A percentile compares a stretch with the other conserved stretches of the same genome.
phyloP scores from a whole-genome alignment of 768 basidiomycete genomes.

The Trametes punicea region DNA sequence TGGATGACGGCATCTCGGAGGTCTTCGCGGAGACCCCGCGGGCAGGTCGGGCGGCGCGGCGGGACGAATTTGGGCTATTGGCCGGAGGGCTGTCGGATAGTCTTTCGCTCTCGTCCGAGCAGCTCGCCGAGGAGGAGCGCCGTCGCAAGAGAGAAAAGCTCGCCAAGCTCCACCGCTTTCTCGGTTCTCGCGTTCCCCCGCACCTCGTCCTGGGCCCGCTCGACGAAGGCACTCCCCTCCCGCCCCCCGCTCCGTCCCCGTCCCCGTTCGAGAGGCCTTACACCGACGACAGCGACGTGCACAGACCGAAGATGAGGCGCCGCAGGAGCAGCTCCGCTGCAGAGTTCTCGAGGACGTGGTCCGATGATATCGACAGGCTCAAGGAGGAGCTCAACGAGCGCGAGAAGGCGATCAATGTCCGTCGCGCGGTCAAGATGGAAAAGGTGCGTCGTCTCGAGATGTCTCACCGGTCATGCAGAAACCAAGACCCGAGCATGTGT shows the following conservation, averaged over 20 bases:
- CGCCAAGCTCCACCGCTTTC: conserved; percentile 79
- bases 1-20: conserved; percentile 32
- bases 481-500: conserved; percentile 2
- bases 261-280: conserved; percentile 23
- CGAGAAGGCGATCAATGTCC: conserved; percentile 79
- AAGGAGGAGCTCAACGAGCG: conserved; percentile 67
- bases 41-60: conserved; percentile 20
- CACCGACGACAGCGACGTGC: conserved; percentile 26
- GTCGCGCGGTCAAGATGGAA: conserved; percentile 84
- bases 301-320: conserved; percentile 43
- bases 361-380: conserved; percentile 55
- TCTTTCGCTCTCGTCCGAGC: conserved; percentile 39
- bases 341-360: conserved; percentile 46
- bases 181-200: conserved; percentile 76
- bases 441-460: conserved; percentile 47
- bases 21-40: conserved; percentile 33
- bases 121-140: conserved; percentile 57
- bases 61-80: conserved; percentile 34
- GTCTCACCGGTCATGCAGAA: not conserved
- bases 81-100: conserved; percentile 47
- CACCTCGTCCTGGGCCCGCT: conserved; percentile 58
- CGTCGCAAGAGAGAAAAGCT: conserved; percentile 71
- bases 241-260: conserved; percentile 26
- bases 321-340: conserved; percentile 54
- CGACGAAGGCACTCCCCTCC: conserved; percentile 32